Base-by-base conservation (phyloP, 2,329 filamentous ascomycete genomes). In the Neobulgaria alba region DNA sequence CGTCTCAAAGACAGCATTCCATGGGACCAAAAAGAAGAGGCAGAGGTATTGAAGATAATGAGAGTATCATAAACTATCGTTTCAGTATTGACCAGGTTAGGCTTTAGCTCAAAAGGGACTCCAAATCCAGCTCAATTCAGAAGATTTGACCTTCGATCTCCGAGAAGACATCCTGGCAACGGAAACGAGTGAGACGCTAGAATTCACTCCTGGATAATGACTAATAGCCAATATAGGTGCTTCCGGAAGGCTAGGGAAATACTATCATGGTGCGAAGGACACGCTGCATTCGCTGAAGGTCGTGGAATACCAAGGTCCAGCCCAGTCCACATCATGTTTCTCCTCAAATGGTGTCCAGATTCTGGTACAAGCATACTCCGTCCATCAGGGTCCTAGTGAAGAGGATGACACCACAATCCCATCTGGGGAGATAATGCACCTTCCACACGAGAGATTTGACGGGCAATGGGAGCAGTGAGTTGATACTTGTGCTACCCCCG, bases 391-490 rank as follows among this genome's bases (percentile, higher is more conserved):
- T 26, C 7, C 7, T 7, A 12, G 7, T 12, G 7, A 26, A 12
- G 12, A 26, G 23, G 42, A 47, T 29, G 23, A 40, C 4, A 29
- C 36, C 16, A 36, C 44, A 8, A 33, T 55, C 12, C 46, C 46
- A 17, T 42, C 52, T 23, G 53, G 49, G 19, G 52, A 57, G 19
- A 40, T 54, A 10, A 51, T 43, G 2, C 29, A 33, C 9, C 44
- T 59, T 49, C 57, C 57, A 29, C 47, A 57, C 36, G 15, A 23
- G 2, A 40, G 42, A 10, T 59, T 56, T 36, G 43, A 52, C 18
- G 47, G 45, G 4, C 34, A 37, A 17, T 59, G 57, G 57, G 52
- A 59, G 18, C 44, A 54, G 54, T 56, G 39, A 18, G 4, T 20
- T 10, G 26, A 46, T 42, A 29, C 14, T 16, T 26, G 3, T n/a